A percentile compares a stretch with the other conserved stretches of the same genome.
phyloP scores from a whole-genome alignment of 2,329 filamentous ascomycete genomes.

The Neopestalotiopsis clavispora region DNA sequence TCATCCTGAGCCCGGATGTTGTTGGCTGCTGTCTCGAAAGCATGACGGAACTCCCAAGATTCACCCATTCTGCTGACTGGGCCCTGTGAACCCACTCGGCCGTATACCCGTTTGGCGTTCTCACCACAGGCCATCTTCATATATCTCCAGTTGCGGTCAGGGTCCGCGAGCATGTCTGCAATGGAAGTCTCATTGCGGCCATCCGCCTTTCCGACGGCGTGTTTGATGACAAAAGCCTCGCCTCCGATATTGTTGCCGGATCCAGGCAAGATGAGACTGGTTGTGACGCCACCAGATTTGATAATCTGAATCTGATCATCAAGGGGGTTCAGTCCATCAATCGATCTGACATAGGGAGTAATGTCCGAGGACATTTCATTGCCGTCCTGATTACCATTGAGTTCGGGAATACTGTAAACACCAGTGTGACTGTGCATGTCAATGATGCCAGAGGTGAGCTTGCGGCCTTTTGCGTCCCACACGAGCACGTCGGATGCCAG shows the following conservation, averaged over 20 bases:
- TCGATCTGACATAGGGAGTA: slow-evolving; percentile 70
- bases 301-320: slow-evolving; percentile 71
- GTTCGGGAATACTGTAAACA: slow-evolving; percentile 59
- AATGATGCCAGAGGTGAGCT: slow-evolving; percentile 69
- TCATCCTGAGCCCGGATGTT: slow-evolving; percentile 67
- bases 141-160: slow-evolving; percentile 68
- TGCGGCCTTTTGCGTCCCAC: slow-evolving; percentile 64
- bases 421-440: slow-evolving; percentile 76
- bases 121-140: slow-evolving; percentile 81
- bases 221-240: slow-evolving; percentile 73
- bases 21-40: slow-evolving; percentile 65
- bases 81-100: slow-evolving; percentile 55
- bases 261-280: slow-evolving; percentile 69
- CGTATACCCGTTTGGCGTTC: slow-evolving; percentile 69
- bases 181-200: slow-evolving; percentile 68
- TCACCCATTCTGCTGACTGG: slow-evolving; percentile 69
- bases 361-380: slow-evolving; percentile 70
- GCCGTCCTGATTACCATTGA: slow-evolving; percentile 59
- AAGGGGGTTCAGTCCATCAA: slow-evolving; percentile 67
- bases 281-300: slow-evolving; percentile 75
- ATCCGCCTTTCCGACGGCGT: slow-evolving; percentile 63
- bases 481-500: slow-evolving; percentile 54
- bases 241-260: slow-evolving; percentile 77
- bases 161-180: slow-evolving; percentile 68
- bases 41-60: slow-evolving; percentile 71